Percentiles rank a stretch among this genome's conserved stretches.
Conservation (phyloP, 2,329 filamentous ascomycete genomes). For the Fusarium proliferatum region DNA sequence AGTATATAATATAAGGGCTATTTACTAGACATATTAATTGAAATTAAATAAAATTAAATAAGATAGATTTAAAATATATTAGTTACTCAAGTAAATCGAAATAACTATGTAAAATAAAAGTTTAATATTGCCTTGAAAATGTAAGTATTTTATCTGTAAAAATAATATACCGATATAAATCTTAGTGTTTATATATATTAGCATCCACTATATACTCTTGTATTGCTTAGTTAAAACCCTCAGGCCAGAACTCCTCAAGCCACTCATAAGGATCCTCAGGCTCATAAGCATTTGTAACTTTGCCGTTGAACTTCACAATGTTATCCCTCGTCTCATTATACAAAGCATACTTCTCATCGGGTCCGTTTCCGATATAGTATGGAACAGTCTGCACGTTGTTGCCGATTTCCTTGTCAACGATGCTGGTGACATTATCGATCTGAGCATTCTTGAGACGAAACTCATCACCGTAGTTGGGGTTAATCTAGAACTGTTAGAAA, state of each 20-base stretch:
- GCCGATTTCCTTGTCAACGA: slow-evolving; percentile 46
- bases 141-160: no score
- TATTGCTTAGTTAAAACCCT: slow-evolving; percentile 38
- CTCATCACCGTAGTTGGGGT: slow-evolving; percentile 46
- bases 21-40: no score
- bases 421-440: slow-evolving; percentile 39
- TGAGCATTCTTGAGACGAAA: slow-evolving; percentile 46
- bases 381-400: slow-evolving; percentile 47
- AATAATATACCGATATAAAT: no score
- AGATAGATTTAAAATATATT: no score
- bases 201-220: no score
- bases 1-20: no score
- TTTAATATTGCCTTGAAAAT: no score
- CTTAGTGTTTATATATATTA: no score
- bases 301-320: slow-evolving; percentile 42
- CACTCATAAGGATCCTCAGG: slow-evolving; percentile 62
- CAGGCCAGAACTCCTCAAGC: slow-evolving; percentile 61
- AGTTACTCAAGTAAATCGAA: no score
- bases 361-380: slow-evolving; percentile 40
- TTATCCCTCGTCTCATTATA: slow-evolving; percentile 45
- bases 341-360: slow-evolving; percentile 45
- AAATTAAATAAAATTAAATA: no score
- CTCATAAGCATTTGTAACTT: slow-evolving; percentile 36
- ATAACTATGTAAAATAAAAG: no score
- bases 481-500: slow-evolving; percentile 27